Base-by-base conservation (phyloP, 495 filamentous ascomycete species). In the Tuber brumale region DNA sequence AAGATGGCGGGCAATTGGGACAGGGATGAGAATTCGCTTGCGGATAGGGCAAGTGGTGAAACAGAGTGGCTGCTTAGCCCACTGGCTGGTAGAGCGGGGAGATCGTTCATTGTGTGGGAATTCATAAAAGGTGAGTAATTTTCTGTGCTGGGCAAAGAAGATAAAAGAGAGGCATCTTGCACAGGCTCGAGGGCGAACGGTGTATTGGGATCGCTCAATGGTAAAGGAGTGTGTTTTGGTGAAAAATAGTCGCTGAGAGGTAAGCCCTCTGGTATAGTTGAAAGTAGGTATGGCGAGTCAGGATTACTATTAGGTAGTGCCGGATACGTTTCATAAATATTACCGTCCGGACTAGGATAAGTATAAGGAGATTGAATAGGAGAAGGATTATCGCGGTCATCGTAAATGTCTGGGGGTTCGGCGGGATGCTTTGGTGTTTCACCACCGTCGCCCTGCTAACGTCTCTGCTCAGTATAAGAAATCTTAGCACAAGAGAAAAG, bases 321-420 rank as follows among this genome's bases (percentile, higher is more conserved):
- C 46, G 78, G 73, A 73, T 73, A 71, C 70, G 72, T 39, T 80
- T 80, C 77, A 80, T 80, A 76, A 79, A 79, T 79, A 79, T 79
- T 71, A 72, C 18, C 46, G 46, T 72, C 73, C 77, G 39, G 46
- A 48, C 70, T 45, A 76, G 78, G 61, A 27, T 72, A 27, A 72
- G 70, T 31, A 79, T 75, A 61, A 48, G 78, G 78, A 73, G 78
- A 80, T 72, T 70, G 70, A 72, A 48, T 79, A 48, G 45, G 73
- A 76, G 78, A 80, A 80, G 76, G 76, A 57, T 73, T 51, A 77
- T 75, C 76, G 74, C 70, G 77, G 44, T 79, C 57, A 45, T 76
- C 76, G 61, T 72, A 76, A 46, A 76, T 76, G 70, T 75, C 70
- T 71, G 23, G 70, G 44, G 72, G 70, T 45, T 72, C 72, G 57